Evolutionary conservation across 2,329 filamentous ascomycete species (phyloP).

Genomic region (Fusarium compactum): DNA sequence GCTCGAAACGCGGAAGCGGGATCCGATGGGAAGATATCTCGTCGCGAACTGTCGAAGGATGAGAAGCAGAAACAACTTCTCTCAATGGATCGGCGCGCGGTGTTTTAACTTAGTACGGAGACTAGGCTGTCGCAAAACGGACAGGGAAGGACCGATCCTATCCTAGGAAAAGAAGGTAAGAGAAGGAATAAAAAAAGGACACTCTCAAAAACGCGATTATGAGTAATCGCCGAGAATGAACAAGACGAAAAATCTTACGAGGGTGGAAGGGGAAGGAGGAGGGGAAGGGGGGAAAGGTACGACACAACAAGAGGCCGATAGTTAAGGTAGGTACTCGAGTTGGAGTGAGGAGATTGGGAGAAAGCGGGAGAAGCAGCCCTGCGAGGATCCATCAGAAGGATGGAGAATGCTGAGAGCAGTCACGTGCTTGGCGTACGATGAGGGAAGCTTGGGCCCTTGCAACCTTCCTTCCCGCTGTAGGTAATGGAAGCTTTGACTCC

Average conservation of each 20-base stretch:
- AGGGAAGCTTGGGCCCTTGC: conserved; percentile 20
- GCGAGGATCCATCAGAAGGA: conserved; percentile 21
- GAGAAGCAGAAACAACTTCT: conserved; percentile 24
- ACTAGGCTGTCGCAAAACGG: conserved; percentile 37
- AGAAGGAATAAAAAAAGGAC: conserved; percentile 23
- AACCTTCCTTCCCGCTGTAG: not conserved
- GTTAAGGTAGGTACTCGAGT: conserved; percentile 6
- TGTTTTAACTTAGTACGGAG: conserved; percentile 26
- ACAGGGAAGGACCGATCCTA: conserved; percentile 35
- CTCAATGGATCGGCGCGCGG: conserved; percentile 38
- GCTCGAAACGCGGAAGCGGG: conserved; percentile 25
- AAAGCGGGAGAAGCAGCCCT: conserved; percentile 46
- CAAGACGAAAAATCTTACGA: conserved; percentile 41
- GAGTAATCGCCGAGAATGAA: conserved; percentile 35
- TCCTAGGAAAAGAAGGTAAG: conserved; percentile 25
- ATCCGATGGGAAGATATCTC: conserved; percentile 20
- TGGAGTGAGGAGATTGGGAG: conserved; percentile 43
- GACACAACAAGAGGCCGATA: conserved; percentile 45
- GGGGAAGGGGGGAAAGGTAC: conserved; percentile 35
- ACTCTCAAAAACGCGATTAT: conserved; percentile 33
- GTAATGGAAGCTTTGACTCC: not conserved
- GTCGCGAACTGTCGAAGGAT: conserved; percentile 39
- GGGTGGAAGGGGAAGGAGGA: conserved; percentile 35
- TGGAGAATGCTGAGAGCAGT: conserved; percentile 16
- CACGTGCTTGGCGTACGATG: conserved; percentile 25